Evolutionary conservation across 257 asterid species (phyloP), one percentile per base, ranked within the genome.

Genomic region (Catharanthus roseus): DNA sequence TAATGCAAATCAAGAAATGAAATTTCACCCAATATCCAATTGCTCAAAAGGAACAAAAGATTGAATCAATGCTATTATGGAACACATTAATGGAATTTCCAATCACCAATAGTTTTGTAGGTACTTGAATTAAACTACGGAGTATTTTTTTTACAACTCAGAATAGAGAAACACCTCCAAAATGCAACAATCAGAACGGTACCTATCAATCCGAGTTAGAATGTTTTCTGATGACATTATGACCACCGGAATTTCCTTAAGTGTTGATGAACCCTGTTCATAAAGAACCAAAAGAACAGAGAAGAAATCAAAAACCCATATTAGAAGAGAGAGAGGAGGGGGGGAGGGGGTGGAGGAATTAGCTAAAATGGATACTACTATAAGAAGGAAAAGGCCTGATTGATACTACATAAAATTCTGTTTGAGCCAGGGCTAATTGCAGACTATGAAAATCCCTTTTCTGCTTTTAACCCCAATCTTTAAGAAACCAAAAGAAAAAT

Each of bases 201-300:
- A 92, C 98, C 98, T 88, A 82, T 88, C 91, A 7, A 92, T 83
- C 4, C 96, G 91, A 75, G 95, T 62, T 66, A 88, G 42, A 10
- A 92, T 55, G 71, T 92, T 90, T 75, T 92, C 98, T 0, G 98
- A 92, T 11, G 98, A 92, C 98, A 92, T 90, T 4, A 92, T 78
- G 79, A 90, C 98, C 47, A 90, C 98, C 0, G 98, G 98, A 4
- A 92, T 92, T 76, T 88, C 80, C 33, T 75, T 83, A 79, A 92
- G 68, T 50, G 75, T 81, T 4, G 95, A 82, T 0, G 97, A 92
- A 3, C 88, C 91, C 98, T 92, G 91, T 56, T 50, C 42, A 62
- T 57, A 65, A 9, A 49, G 12, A 61, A 62, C 41, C 54, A 33
- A 28, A 38, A 31, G 16, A 51, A 13, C 19, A 67, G 38, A 21